Evolutionary conservation across 805 yeast species (phyloP).

Genomic region (Metschnikowia rubicola): DNA sequence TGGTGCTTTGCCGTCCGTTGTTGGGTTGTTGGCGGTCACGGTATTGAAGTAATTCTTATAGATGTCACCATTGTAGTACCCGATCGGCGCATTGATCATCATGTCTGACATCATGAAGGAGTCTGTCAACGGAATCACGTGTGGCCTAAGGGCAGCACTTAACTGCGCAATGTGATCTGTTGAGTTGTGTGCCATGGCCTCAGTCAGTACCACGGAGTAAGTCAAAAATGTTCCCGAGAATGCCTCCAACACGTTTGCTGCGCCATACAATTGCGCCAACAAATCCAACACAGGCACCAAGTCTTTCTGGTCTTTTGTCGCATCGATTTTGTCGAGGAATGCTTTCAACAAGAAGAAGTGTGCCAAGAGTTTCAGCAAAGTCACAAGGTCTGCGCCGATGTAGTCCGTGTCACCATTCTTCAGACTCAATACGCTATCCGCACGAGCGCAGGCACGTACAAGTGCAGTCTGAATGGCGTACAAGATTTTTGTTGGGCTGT

Average conservation of each 20-base stretch:
- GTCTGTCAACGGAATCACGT: slow-evolving; percentile 77
- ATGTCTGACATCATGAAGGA: slow-evolving; percentile 79
- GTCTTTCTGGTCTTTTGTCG: slow-evolving; percentile 29
- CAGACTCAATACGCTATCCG: slow-evolving; percentile 28
- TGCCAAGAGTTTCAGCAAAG: slow-evolving; percentile 49
- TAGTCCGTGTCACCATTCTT: slow-evolving; percentile 43
- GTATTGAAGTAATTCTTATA: slow-evolving; percentile 70
- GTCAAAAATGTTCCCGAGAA: slow-evolving; percentile 72
- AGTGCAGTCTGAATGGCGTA: slow-evolving; percentile 34
- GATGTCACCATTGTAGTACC: slow-evolving; percentile 76
- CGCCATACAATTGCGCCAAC: slow-evolving; percentile 58
- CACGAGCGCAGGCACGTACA: slow-evolving; percentile 34
- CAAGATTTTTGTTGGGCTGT: slow-evolving; percentile 22
- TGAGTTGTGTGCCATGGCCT: slow-evolving; percentile 45
- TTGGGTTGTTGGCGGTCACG: slow-evolving; percentile 50
- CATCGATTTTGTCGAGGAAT: slow-evolving; percentile 35
- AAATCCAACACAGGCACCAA: slow-evolving; percentile 49
- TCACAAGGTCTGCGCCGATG: slow-evolving; percentile 44
- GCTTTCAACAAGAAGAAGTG: slow-evolving; percentile 44
- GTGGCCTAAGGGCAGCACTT: slow-evolving; percentile 46
- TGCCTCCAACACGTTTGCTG: slow-evolving; percentile 56
- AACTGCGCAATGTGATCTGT: slow-evolving; percentile 34
- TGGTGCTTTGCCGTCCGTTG: slow-evolving; percentile 56
- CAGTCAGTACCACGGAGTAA: slow-evolving; percentile 51
- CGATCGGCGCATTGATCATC: slow-evolving; percentile 78